Base-by-base conservation (phyloP, 345 rosid species). In the Salix arbutifolia region DNA sequence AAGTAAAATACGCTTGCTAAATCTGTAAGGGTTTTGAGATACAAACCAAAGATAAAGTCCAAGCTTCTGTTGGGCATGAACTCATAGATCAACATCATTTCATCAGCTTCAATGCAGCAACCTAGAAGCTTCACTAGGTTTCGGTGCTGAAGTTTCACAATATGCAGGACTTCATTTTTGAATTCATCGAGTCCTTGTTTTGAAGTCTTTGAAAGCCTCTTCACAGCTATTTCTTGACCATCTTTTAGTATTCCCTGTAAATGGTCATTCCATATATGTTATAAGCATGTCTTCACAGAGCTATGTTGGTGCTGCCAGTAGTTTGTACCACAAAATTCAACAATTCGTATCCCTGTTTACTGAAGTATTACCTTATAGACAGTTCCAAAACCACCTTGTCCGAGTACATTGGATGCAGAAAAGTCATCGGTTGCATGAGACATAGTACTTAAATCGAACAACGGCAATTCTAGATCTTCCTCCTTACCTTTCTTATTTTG, bases 121-220 rank as follows among this genome's bases (percentile, higher is more conserved):
- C 72, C 78, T 1, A 75, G 53, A 40, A 73, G 76, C 67, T 35
- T 73, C n/a, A 73, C 76, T 25, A 73, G 69, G n/a, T 56, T 73
- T 14, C 69, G 76, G 25, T 73, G 76, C 68, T 73, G 68, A 28
- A 73, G 76, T 62, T 73, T 73, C 25, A 50, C 69, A 25, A 61
- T 73, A 17, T 38, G 68, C 50, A 12, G 18, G 56, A 73, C 58
- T 37, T 73, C 76, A 8, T 25, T 73, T 31, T 17, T 67, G 50
- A 75, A 67, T 50, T 75, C 71, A 53, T 50, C 53, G 8, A 30
- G 46, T 26, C 78, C 75, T 58, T 72, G 75, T 28, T 30, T 56
- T 11, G 72, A 69, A 53, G 38, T 58, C 53, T 28, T 37, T 25
- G 72, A 67, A 3, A 72, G 75, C 75, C 75, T 72, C 46, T 56